Evolutionary conservation across 306 rosid species (phyloP).

Genomic region (cucumber (Cucumis sativus)): Cucumber_9930_V3 NC_026660.2:14718001-14718500

Average conservation of each 20-base stretch:
- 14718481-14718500: neutral
- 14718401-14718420: neutral
- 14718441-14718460: conserved; percentile 1
- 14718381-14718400: neutral
- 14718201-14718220: conserved; percentile 35
- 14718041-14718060: conserved; percentile 55
- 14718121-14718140: conserved; percentile 35
- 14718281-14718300: neutral
- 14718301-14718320: neutral
- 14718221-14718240: conserved; percentile 10
- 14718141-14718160: conserved; percentile 44
- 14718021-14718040: conserved; percentile 79
- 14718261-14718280: conserved; percentile 34
- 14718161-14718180: conserved; percentile 47
- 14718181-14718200: conserved; percentile 37
- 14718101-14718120: conserved; percentile 33
- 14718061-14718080: conserved; percentile 60
- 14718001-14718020: conserved; percentile 55
- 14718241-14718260: conserved; percentile 26
- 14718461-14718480: neutral
- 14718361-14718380: neutral
- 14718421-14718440: neutral
- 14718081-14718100: conserved; percentile 53
- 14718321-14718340: conserved; percentile 10
- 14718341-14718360: conserved; percentile 11